Conservation (phyloP, 23 red algal species). For the Gracilaria gracilis region DNA sequence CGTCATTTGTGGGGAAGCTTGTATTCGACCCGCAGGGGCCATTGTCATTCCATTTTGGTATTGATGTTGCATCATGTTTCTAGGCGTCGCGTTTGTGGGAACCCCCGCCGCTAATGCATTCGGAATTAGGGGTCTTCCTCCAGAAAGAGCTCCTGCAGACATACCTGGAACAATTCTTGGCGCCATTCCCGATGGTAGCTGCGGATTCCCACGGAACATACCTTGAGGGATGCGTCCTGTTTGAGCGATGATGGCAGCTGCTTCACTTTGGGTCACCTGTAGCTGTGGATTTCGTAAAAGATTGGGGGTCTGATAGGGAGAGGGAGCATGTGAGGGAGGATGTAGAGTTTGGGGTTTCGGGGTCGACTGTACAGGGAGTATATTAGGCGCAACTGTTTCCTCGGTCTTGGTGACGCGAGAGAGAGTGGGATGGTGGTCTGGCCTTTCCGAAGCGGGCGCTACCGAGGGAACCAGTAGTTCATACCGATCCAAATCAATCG, state of each 20-base stretch:
- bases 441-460: conserved; percentile 9
- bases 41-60: not conserved
- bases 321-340: conserved; percentile 22
- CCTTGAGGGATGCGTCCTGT: conserved; percentile 14
- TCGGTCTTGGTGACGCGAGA: not conserved
- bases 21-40: not conserved
- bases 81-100: not conserved
- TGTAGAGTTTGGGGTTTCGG: not conserved
- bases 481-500: conserved; percentile 80
- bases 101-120: not conserved
- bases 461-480: conserved; percentile 74
- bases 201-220: not conserved
- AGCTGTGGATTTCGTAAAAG: conserved; percentile 9
- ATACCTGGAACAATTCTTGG: conserved; percentile 16
- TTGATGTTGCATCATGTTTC: not conserved
- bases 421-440: not conserved
- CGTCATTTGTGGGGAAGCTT: conserved; percentile 43
- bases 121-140: not conserved
- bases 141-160: not conserved
- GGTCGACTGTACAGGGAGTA: not conserved
- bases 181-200: not conserved
- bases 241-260: not conserved
- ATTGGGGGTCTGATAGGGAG: not conserved
- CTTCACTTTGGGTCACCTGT: not conserved
- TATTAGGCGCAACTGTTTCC: not conserved